Base-by-base conservation (phyloP, 208 protist genomes). In the Herpetomonas samuelpessoai region DNA sequence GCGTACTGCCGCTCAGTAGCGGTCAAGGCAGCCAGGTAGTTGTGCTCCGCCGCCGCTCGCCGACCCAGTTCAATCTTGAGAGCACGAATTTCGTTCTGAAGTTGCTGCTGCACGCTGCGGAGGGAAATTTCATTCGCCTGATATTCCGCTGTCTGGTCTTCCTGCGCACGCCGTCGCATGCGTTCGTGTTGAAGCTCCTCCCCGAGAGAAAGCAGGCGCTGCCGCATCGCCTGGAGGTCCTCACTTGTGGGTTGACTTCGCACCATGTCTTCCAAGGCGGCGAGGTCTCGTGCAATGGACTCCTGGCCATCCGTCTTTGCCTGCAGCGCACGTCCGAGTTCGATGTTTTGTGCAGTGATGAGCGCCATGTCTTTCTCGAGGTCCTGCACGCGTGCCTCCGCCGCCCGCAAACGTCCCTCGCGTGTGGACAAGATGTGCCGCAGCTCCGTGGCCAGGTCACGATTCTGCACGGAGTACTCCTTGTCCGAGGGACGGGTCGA, bases 41-140 rank as follows among this genome's bases (percentile, higher is more conserved):
- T 48, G 44, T 48, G 44, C 16, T 4, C 10, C 4, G 22, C 44
- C 4, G 44, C 44, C 12, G 44, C 44, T 9, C 16, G 16, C 16
- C 44, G 44, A 19, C 44, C 21, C 3, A 68, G 48, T 29, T 81
- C 69, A 45, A 81, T 73, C 16, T 64, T 66, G 0, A 81, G 65
- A 10, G 62, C 49, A 0, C 72, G 77, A n/a, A 79, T 41, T 26
- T 79, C 62, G 53, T 66, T 66, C 14, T 61, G 62, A 22, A 74
- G 45, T 24, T 65, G 41, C 29, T 75, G 65, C 26, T 60, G 22
- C 2, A 6, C 21, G 19, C 41, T 39, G 21, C 51, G 57, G 28
- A 79, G 51, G 22, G 50, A 35, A 27, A 83, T 50, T 44, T 83
- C 71, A 9, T 59, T 47, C 41, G 58, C 29, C n/a, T n/a, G 28